Evolutionary conservation across 2,329 filamentous ascomycete species (phyloP).

Genomic region (Zymoseptoria tritici): DNA sequence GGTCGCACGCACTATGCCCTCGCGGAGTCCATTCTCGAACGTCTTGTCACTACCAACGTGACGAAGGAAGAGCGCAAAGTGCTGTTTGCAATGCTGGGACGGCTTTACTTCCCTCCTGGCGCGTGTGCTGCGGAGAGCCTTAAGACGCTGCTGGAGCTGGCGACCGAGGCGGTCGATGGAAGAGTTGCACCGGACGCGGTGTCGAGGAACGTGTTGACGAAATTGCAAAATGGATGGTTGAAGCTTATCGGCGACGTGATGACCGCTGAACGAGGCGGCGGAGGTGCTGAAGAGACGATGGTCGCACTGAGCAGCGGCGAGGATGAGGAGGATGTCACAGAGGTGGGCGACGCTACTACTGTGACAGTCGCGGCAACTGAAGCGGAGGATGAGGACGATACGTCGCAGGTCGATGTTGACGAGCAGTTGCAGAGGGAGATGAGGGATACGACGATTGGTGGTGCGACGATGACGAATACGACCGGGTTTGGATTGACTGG

Average conservation of each 20-base stretch:
- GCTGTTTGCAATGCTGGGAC: constrained; percentile 68
- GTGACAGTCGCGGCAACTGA: constrained; percentile 2
- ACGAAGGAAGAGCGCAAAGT: constrained; percentile 80
- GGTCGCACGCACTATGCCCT: constrained; percentile 58
- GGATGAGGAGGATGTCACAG: constrained; percentile 6
- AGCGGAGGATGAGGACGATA: constrained; percentile 18
- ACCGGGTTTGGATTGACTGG: constrained; percentile 20
- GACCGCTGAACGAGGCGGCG: constrained; percentile 27
- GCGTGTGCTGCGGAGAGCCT: constrained; percentile 26
- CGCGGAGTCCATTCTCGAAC: constrained; percentile 68
- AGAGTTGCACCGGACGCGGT: constrained; percentile 46
- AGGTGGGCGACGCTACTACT: constrained; percentile 12
- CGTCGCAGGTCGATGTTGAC: constrained; percentile 11
- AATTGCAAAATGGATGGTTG: constrained; percentile 44
- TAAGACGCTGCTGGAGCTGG: constrained; percentile 38
- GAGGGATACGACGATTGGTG: constrained; percentile 20
- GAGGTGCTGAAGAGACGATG: constrained; percentile 26
- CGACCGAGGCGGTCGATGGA: constrained; percentile 41
- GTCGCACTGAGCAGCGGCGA: constrained; percentile 3
- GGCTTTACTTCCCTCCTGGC: constrained; percentile 65
- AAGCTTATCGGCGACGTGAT: constrained; percentile 45
- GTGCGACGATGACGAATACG: neutral
- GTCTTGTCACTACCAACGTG: constrained; percentile 54
- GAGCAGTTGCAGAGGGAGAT: constrained; percentile 21
- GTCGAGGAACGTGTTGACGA: constrained; percentile 48